Evolutionary conservation across 805 yeast species (phyloP).

Genomic region (Barnettozyma salicaria): DNA sequence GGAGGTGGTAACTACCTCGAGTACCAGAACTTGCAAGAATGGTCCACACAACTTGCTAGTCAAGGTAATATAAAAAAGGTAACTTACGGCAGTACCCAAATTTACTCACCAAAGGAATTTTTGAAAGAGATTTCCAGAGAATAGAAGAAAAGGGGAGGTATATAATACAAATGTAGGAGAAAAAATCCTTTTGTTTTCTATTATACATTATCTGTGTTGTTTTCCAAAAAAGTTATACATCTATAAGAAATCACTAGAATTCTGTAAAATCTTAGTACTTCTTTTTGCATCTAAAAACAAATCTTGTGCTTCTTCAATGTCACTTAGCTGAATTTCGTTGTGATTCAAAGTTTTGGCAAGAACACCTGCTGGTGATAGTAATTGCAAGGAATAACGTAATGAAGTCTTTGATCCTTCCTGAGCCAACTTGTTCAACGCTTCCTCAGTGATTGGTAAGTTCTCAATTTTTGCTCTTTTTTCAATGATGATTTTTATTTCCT

Average conservation of each 20-base stretch:
- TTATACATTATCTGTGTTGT: conserved; percentile 4
- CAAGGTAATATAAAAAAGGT: conserved; percentile 46
- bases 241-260: conserved; percentile 29
- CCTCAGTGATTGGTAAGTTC: conserved; percentile 53
- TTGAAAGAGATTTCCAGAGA: conserved; percentile 48
- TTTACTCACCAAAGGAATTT: conserved; percentile 64
- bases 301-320: conserved; percentile 76
- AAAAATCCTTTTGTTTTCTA: no score
- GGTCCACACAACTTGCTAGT: conserved; percentile 44
- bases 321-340: conserved; percentile 56
- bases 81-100: conserved; percentile 81
- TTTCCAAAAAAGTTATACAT: background rate
- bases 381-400: conserved; percentile 85
- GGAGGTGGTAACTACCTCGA: conserved; percentile 97
- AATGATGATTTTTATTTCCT: conserved; percentile 77
- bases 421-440: conserved; percentile 73
- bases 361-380: conserved; percentile 85
- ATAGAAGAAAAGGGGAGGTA: background rate
- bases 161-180: background rate
- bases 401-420: conserved; percentile 70
- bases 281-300: conserved; percentile 84
- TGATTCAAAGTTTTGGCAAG: conserved; percentile 72
- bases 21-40: conserved; percentile 89
- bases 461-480: conserved; percentile 79
- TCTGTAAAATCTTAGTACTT: conserved; percentile 59